Evolutionary conservation across 495 filamentous ascomycete genomes (phyloP).

Genomic region (Platismatia glauca): DNA sequence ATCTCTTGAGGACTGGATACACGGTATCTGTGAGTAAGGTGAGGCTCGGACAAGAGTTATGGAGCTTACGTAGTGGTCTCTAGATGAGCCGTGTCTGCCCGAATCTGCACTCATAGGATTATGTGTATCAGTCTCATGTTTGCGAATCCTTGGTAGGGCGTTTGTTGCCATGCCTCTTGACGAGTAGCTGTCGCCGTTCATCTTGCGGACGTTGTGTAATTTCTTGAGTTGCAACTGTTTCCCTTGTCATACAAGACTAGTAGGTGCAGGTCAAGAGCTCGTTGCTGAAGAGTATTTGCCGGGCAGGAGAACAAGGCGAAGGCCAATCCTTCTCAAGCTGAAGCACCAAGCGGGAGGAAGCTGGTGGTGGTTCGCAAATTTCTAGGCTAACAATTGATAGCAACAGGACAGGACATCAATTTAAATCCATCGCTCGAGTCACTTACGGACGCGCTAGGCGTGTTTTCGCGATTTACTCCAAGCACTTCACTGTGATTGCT

Average conservation of each 20-base stretch:
- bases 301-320: neutral
- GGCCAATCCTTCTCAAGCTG: neutral
- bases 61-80: conserved; percentile 61
- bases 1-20: conserved; percentile 32
- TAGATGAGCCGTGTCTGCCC: conserved; percentile 57
- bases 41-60: neutral
- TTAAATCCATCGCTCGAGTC: neutral
- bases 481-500: neutral
- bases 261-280: neutral
- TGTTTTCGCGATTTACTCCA: conserved; percentile 8
- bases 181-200: conserved; percentile 85
- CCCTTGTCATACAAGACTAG: too few relatives aligned
- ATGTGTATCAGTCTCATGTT: conserved; percentile 29
- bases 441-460: neutral
- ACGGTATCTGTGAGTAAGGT: neutral
- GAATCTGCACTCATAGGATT: conserved; percentile 41
- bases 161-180: conserved; percentile 56
- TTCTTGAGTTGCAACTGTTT: neutral
- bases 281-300: neutral
- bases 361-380: neutral
- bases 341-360: neutral
- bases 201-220: conserved; percentile 31
- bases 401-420: neutral
- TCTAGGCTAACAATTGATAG: neutral
- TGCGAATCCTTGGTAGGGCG: conserved; percentile 26